These are phyloP conservation scores for Acorus calamus DNA, from an alignment of 106 monocot species.

Conservation along the genomic window DNA sequence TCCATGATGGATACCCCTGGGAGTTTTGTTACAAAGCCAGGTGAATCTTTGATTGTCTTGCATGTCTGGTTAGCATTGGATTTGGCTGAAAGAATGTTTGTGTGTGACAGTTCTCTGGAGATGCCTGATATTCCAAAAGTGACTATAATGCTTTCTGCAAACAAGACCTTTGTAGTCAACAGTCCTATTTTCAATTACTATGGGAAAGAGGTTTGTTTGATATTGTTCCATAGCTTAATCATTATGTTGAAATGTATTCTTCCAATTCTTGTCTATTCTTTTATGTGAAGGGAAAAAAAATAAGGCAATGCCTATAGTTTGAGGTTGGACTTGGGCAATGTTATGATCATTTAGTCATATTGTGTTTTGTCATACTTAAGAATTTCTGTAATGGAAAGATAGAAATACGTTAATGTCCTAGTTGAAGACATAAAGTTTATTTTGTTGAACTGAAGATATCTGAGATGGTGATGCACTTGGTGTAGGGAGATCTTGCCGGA, in stretches of 20 bases:
- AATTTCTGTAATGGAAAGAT: too few species aligned
- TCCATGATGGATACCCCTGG: slow-evolving; percentile 39
- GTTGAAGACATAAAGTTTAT: too few species aligned
- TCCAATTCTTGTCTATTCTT: too few species aligned
- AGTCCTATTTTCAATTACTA: slow-evolving; percentile 48
- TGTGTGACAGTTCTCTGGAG: slow-evolving; percentile 53
- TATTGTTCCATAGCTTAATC: not conserved
- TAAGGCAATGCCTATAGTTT: too few species aligned
- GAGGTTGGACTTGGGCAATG: too few species aligned
- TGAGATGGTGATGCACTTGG: not conserved
- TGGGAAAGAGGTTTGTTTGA: slow-evolving; percentile 43
- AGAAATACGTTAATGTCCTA: too few species aligned
- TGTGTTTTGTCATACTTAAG: too few species aligned
- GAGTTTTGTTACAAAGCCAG: slow-evolving; percentile 71
- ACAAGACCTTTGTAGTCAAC: slow-evolving; percentile 55
- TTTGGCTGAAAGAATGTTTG: not conserved
- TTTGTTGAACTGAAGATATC: too few species aligned
- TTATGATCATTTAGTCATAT: too few species aligned
- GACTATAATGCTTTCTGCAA: slow-evolving; percentile 46
- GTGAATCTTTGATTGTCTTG: not conserved
- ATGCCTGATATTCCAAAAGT: slow-evolving; percentile 58
- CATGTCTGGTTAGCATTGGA: not conserved
- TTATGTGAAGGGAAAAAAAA: too few species aligned
- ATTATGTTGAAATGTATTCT: too few species aligned
- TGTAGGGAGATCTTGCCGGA: slow-evolving; percentile 51